phyloP scores from a whole-genome alignment of 371 early-diverging fungal genomes.

The Zopfochytrium polystomum region DNA sequence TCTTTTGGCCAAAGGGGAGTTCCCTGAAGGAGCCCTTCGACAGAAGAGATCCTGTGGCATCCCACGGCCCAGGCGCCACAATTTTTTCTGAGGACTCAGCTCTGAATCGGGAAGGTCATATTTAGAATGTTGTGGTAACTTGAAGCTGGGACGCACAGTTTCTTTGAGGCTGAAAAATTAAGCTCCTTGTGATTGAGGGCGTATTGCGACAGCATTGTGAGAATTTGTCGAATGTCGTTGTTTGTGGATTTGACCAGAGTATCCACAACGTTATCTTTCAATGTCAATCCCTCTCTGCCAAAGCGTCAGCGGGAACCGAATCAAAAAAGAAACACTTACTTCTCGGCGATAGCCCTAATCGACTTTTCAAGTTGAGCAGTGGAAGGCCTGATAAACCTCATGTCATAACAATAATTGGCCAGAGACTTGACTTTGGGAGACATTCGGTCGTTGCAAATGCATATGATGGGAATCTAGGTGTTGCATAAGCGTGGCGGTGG shows the following conservation, averaged over 20 bases:
- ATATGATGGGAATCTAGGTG: constrained; percentile 89
- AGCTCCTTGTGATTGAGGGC: constrained; percentile 63
- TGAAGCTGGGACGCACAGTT: constrained; percentile 47
- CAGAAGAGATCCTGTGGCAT: constrained; percentile 74
- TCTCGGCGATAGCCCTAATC: constrained; percentile 74
- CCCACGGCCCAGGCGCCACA: constrained; percentile 77
- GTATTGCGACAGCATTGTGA: constrained; percentile 92
- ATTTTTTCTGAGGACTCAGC: constrained; percentile 65
- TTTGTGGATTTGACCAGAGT: constrained; percentile 81
- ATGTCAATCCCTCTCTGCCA: constrained; percentile 65
- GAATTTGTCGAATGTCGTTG: constrained; percentile 97
- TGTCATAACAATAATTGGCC: constrained; percentile 84
- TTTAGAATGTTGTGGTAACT: background rate
- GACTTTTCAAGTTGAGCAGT: constrained; percentile 59
- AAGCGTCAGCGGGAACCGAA: too few relatives aligned
- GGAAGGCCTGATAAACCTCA: constrained; percentile 71
- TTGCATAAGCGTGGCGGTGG: constrained; percentile 9
- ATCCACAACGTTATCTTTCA: constrained; percentile 81
- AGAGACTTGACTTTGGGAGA: constrained; percentile 89
- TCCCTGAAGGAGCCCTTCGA: constrained; percentile 49
- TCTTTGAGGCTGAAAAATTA: constrained; percentile 78
- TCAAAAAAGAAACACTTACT: constrained; percentile 39
- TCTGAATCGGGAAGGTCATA: constrained; percentile 7
- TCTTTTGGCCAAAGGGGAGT: constrained; percentile 67
- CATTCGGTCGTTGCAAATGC: constrained; percentile 98